Evolutionary conservation across 2,329 filamentous ascomycete genomes (phyloP), one percentile per base, ranked within the genome.

Genomic region (Tolypocladium paradoxum): DNA sequence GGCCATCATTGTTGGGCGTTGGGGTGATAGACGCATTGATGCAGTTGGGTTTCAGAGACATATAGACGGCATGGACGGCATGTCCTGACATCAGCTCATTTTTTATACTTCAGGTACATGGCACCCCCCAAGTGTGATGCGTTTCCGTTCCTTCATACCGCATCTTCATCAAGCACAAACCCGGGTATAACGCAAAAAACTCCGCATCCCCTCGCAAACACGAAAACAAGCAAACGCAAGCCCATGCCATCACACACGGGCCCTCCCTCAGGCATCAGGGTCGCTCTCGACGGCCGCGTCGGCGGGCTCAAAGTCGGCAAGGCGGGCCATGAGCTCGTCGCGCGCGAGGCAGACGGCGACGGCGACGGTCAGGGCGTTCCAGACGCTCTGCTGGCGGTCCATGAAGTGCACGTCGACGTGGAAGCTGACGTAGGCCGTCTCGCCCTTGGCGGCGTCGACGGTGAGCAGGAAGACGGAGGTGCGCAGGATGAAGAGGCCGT

Each of bases 361-460:
- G 9, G 70, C 73, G 11, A 73, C 52, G 4, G 73, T 74, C 37
- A 75, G 57, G 2, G 70, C 73, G 56, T 75, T 74, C 73, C 73
- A 75, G 24, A 75, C 65, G 51, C 70, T 68, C 58, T 74, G 71
- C 20, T 65, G 61, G 12, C 61, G 61, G 45, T 73, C 66, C 50
- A 64, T 61, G 46, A 75, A 73, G 47, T 72, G 63, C 24, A 68
- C 60, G 47, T 72, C 68, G n/a, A 73, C 66, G 47, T 74, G 73
- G 51, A 69, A 74, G 56, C 70, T 74, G 34, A 74, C 65, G 50
- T 68, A 65, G n/a, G 65, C 66, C 4, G 62, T 47, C 2, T 65
- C 59, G 3, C 62, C 68, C 49, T 68, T 68, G 22, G 69, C 61
- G 0, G 73, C 65, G 52, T 75, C 72, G 7, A 64, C 61, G 4